A percentile compares a stretch with the other conserved stretches of the same genome.
Evolutionary conservation across 2,329 filamentous ascomycete genomes (phyloP).

Genomic region (Botrytis sinoallii): DNA sequence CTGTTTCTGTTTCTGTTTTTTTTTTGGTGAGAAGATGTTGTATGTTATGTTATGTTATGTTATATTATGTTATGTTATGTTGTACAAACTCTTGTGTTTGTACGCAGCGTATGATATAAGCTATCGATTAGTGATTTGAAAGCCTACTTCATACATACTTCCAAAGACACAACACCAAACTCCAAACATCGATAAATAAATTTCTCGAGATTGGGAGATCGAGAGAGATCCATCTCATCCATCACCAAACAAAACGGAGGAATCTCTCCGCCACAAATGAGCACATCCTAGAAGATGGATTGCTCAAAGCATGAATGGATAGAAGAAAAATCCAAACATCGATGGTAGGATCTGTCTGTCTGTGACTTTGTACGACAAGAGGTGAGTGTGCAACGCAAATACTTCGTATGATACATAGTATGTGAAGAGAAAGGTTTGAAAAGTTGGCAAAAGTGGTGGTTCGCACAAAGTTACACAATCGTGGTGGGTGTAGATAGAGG

Average conservation of each 20-base stretch:
- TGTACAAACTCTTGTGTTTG: background rate
- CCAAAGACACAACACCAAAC: background rate
- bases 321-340: background rate
- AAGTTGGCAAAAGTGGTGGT: background rate
- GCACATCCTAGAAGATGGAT: background rate
- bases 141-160: background rate
- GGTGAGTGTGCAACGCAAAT: background rate
- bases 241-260: background rate
- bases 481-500: background rate
- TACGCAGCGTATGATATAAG: background rate
- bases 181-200: background rate
- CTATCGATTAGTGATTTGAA: background rate
- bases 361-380: background rate
- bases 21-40: no score
- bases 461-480: background rate
- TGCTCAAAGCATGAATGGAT: background rate
- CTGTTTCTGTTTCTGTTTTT: background rate
- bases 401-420: no score
- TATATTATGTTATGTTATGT: background rate
- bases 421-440: background rate
- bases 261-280: background rate
- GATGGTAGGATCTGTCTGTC: background rate
- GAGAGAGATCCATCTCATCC: no score
- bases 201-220: background rate
- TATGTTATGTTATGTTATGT: background rate